Evolutionary conservation across 805 yeast species (phyloP).

Genomic region (Candida peoriensis): DNA sequence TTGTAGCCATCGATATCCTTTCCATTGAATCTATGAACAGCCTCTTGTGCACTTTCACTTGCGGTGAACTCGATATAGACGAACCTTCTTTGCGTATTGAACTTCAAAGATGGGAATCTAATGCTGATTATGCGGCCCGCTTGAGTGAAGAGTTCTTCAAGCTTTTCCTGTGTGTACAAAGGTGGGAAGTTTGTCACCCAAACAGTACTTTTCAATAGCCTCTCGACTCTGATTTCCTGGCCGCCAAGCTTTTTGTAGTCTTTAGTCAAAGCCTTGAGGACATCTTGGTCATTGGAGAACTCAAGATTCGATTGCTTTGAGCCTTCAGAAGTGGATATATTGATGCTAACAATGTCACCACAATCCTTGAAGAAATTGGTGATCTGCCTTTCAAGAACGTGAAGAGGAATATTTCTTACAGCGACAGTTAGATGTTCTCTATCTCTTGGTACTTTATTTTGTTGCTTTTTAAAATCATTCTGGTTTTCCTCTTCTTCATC

Average conservation of each 20-base stretch:
- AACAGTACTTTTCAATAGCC: slow-evolving; percentile 45
- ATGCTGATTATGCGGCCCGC: slow-evolving; percentile 42
- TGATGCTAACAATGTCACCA: slow-evolving; percentile 44
- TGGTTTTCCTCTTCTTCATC: slow-evolving; percentile 2
- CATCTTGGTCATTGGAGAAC: slow-evolving; percentile 40
- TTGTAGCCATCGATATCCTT: slow-evolving; percentile 31
- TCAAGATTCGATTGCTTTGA: slow-evolving; percentile 51
- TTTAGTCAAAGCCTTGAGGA: slow-evolving; percentile 57
- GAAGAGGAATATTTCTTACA: slow-evolving; percentile 43
- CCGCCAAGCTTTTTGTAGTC: slow-evolving; percentile 44
- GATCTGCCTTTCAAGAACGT: slow-evolving; percentile 35
- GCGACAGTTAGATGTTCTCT: slow-evolving; percentile 57
- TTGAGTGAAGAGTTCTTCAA: slow-evolving; percentile 36
- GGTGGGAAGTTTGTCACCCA: slow-evolving; percentile 80
- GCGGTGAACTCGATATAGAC: slow-evolving; percentile 61
- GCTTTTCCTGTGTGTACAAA: slow-evolving; percentile 31
- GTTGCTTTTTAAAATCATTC: slow-evolving; percentile 9
- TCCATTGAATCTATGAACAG: slow-evolving; percentile 38
- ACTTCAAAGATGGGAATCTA: slow-evolving; percentile 60
- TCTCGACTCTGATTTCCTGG: slow-evolving; percentile 38
- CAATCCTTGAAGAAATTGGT: slow-evolving; percentile 50
- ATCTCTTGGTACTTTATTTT: slow-evolving; percentile 31
- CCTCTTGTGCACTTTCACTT: slow-evolving; percentile 38
- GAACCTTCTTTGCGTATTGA: slow-evolving; percentile 55
- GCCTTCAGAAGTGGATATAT: slow-evolving; percentile 13